Evolutionary conservation across 495 filamentous ascomycete species (phyloP), one percentile per base, ranked within the genome.

Genomic region (Penicillium ucsense): DNA sequence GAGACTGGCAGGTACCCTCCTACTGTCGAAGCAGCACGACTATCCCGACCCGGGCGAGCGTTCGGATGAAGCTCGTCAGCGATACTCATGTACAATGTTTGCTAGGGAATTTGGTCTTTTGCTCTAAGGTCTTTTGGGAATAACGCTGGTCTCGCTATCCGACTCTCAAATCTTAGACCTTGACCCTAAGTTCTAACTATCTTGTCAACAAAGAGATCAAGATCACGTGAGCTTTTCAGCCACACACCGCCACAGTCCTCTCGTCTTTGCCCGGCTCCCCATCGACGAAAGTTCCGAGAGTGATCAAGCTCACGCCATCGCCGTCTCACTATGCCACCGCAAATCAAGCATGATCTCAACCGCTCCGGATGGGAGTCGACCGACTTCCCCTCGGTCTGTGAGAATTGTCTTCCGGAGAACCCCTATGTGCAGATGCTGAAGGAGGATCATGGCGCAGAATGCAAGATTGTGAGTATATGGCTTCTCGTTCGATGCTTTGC

Each of bases 341-440:
- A 84, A 59, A 84, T 96, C 65, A 98, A 98, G 69, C 88, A 95
- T 65, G 92, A 98, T 60, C 77, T 97, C 31, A 98, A 98, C 72
- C 82, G 94, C 41, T 90, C 89, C 3, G 92, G 92, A 32, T 94
- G 88, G 87, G 92, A 98, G 67, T 83, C 85, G 32, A 95, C 92
- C 28, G 89, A 81, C 56, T 81, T 82, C 38, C 78, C 80, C 3
- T 80, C 76, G 2, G 77, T 81, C 9, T 83, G 80, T 58, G 82
- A 85, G 57, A 80, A 73, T 61, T 98, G 94, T 63, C 82, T 98
- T 4, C 91, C 92, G 34, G 88, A 94, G 48, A 97, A 97, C 60
- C 92, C 89, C 4, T 97, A 94, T 65, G 92, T 98, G 38, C 91
- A 96, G 65, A 96, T 98, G 89, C 74, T 97, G 40, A 98, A 98